These are phyloP conservation scores for Leccinum subgranulosum DNA, from an alignment of 768 basidiomycete species.

Conservation along the genomic window DNA sequence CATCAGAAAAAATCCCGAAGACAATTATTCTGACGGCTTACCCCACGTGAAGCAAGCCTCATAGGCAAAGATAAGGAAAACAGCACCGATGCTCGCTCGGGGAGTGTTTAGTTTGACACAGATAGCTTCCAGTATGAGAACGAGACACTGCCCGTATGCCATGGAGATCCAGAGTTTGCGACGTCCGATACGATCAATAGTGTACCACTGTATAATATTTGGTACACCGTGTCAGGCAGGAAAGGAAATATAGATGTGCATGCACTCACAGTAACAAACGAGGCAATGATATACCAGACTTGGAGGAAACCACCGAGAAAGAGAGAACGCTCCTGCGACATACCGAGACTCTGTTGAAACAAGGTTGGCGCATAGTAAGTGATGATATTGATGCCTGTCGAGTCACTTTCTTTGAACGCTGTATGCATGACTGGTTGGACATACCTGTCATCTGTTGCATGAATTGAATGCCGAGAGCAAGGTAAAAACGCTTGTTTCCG, in stretches of 20 bases:
- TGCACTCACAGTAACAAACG: constrained; percentile 4
- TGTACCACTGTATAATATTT: constrained; percentile 3
- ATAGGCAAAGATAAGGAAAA: constrained; percentile 9
- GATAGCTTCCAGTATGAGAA: constrained; percentile 5
- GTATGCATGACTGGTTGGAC: background rate
- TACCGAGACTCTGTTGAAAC: constrained; percentile 6
- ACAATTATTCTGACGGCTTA: background rate
- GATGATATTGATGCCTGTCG: constrained; percentile 6
- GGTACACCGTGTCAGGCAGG: background rate
- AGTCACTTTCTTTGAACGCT: background rate
- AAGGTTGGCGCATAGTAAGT: constrained; percentile 9
- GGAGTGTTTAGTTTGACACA: constrained; percentile 6
- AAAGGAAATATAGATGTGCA: background rate
- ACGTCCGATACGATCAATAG: constrained; percentile 6
- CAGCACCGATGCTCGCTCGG: constrained; percentile 2
- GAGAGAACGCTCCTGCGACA: constrained; percentile 4
- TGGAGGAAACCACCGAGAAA: constrained; percentile 7
- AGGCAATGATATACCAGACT: constrained; percentile 7
- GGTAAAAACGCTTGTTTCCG: constrained; percentile 6
- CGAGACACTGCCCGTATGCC: constrained; percentile 7
- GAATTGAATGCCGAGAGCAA: constrained; percentile 8
- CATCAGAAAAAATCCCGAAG: background rate
- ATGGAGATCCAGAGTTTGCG: constrained; percentile 10
- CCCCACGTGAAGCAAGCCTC: constrained; percentile 10
- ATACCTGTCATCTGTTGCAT: constrained; percentile 12